Conservation (phyloP, 2,329 filamentous ascomycete species). For the Emericellopsis atlantica region DNA sequence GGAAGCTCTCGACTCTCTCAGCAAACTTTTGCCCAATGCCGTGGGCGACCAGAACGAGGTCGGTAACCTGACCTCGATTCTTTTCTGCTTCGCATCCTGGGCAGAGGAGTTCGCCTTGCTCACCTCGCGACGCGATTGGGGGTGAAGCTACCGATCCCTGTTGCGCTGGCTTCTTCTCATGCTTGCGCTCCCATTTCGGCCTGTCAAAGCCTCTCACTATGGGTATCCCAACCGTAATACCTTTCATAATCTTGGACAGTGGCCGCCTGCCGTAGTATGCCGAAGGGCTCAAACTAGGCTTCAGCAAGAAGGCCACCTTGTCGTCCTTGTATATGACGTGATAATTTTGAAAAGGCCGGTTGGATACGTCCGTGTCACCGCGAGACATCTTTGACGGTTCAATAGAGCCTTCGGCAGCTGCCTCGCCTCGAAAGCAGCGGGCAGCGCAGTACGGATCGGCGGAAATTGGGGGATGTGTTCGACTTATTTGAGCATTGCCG, state of each 20-base stretch:
- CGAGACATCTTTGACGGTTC: slow-evolving; percentile 13
- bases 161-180: slow-evolving; percentile 31
- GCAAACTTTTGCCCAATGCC: slow-evolving; percentile 96
- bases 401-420: slow-evolving; percentile 39
- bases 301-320: slow-evolving; percentile 69
- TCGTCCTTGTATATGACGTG: slow-evolving; percentile 80
- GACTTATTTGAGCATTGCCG: slow-evolving; percentile 13
- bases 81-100: slow-evolving; percentile 51
- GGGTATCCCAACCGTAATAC: slow-evolving; percentile 67
- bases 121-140: slow-evolving; percentile 12
- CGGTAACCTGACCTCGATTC: slow-evolving; percentile 59
- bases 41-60: slow-evolving; percentile 83
- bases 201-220: slow-evolving; percentile 86
- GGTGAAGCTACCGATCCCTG: too few relatives aligned
- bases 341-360: slow-evolving; percentile 55
- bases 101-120: slow-evolving; percentile 23
- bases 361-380: slow-evolving; percentile 18
- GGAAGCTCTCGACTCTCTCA: slow-evolving; percentile 87
- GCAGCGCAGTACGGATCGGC: slow-evolving; percentile 46
- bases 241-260: slow-evolving; percentile 73
- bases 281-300: slow-evolving; percentile 74
- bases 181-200: slow-evolving; percentile 59
- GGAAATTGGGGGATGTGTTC: slow-evolving; percentile 24
- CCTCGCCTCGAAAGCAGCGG: slow-evolving; percentile 46
- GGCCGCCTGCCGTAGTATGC: slow-evolving; percentile 74